phyloP scores from a whole-genome alignment of 1,139 yeast genomes.

The Candida glucosophila region DNA sequence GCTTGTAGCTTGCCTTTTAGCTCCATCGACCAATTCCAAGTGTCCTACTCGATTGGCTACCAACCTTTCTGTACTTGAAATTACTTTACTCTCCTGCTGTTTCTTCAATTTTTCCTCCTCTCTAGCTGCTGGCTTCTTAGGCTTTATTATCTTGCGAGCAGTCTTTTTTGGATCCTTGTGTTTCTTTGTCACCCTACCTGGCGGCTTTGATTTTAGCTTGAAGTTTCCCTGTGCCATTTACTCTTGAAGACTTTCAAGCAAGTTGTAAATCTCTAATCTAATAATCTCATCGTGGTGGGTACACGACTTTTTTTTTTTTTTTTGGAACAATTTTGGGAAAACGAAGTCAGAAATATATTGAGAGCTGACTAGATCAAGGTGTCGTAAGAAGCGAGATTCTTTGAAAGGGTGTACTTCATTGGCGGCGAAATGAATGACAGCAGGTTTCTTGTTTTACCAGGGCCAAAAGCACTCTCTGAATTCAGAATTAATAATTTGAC shows the following conservation, averaged over 20 bases:
- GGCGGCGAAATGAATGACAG: constrained; percentile 5
- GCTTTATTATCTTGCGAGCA: constrained; percentile 67
- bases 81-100: constrained; percentile 58
- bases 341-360: no score
- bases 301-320: no score
- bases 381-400: no score
- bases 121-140: constrained; percentile 50
- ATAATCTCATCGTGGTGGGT: no score
- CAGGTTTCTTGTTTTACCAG: constrained; percentile 58
- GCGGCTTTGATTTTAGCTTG: constrained; percentile 38
- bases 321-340: no score
- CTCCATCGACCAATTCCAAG: constrained; percentile 81
- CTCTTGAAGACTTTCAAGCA: no score
- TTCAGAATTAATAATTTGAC: constrained; percentile 73
- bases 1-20: constrained; percentile 76
- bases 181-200: constrained; percentile 44
- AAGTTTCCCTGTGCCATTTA: constrained; percentile 52
- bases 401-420: no score
- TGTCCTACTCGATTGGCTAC: constrained; percentile 93
- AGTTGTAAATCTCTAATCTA: no score
- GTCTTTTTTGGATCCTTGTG: constrained; percentile 52
- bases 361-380: no score
- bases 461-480: constrained; percentile 83
- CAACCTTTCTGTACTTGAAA: constrained; percentile 71
- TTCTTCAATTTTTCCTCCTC: constrained; percentile 45